Base-by-base conservation (phyloP, 2,329 filamentous ascomycete genomes). In the Pyricularia sp. region DNA sequence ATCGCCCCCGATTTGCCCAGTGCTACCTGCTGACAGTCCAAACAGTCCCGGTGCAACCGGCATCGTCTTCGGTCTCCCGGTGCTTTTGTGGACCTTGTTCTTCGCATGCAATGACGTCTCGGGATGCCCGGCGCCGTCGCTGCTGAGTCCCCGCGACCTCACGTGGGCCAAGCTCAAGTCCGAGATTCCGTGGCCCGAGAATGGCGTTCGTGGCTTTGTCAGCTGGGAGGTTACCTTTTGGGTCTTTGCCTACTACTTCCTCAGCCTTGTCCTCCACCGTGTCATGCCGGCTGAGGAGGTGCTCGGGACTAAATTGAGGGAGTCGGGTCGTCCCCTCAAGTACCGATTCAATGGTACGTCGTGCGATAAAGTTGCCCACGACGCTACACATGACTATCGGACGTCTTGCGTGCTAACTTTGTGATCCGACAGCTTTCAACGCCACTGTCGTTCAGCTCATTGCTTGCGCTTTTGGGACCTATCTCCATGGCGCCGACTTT, bases 291-390 rank as follows among this genome's bases (percentile, higher is more conserved):
- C 88, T 13, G 79, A 82, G 64, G 84, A 89, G 71, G 79, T 82
- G 0, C 80, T 91, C 65, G 92, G 91, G 3, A 86, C 84, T 1
- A 79, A 86, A 71, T 78, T 96, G 68, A 77, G 79, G 55, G 85
- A 81, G 22, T 68, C 66, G 62, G 90, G 90, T 49, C 88, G 88
- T 22, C 85, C 82, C 67, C 82, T 92, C 70, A 88, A 86, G 74
- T 96, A 96, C 76, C 85, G 89, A 65, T 88, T 94, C 75, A 90
- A 90, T 73, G 82, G 86, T 88, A 77, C n/a, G 62, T 4, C 26
- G 26, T 26, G 26, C 26, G 4, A 26, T 26, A 26, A 26, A 26
- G 4, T 2, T 26, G 26, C 2, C 26, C 26, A 26, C 26, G 4
- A 26, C 5, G 9, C 16, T 40, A n/a, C 9, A 10, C 8, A 8